Conservation (phyloP, 2,329 filamentous ascomycete genomes). For the Aspergillus eucalypticola region DNA sequence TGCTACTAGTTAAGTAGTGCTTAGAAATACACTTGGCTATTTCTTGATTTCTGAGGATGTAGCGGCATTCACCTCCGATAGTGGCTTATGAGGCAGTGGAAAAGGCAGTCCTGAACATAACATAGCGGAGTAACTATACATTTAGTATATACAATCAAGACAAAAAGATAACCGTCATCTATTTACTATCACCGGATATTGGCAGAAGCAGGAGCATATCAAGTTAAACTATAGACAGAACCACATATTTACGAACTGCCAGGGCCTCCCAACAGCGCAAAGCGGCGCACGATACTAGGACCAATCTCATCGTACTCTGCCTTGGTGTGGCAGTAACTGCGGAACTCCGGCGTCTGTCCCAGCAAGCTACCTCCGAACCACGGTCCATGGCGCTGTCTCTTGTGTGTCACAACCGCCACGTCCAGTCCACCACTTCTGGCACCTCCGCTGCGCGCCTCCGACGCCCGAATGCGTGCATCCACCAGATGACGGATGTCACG, state of each 20-base stretch:
- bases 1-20: background rate
- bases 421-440: conserved; percentile 92
- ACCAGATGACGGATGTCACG: conserved; percentile 96
- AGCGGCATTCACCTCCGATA: no score
- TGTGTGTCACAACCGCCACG: conserved; percentile 96
- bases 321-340: conserved; percentile 97
- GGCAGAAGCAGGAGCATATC: conserved; percentile 4
- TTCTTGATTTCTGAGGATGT: no score
- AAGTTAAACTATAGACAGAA: background rate
- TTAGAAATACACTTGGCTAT: no score
- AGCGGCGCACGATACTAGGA: conserved; percentile 90
- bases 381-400: conserved; percentile 92
- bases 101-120: no score
- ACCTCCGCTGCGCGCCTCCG: conserved; percentile 86
- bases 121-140: no score
- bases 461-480: conserved; percentile 87
- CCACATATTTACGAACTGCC: conserved; percentile 53
- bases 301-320: conserved; percentile 90
- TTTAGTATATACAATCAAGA: no score
- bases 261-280: conserved; percentile 88
- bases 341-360: conserved; percentile 96
- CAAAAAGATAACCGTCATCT: background rate
- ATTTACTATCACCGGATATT: conserved; percentile 20
- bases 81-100: no score
- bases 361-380: conserved; percentile 98